Evolutionary conservation across 2,329 filamentous ascomycete genomes (phyloP).

Genomic region (Alternaria gansuensis): DNA sequence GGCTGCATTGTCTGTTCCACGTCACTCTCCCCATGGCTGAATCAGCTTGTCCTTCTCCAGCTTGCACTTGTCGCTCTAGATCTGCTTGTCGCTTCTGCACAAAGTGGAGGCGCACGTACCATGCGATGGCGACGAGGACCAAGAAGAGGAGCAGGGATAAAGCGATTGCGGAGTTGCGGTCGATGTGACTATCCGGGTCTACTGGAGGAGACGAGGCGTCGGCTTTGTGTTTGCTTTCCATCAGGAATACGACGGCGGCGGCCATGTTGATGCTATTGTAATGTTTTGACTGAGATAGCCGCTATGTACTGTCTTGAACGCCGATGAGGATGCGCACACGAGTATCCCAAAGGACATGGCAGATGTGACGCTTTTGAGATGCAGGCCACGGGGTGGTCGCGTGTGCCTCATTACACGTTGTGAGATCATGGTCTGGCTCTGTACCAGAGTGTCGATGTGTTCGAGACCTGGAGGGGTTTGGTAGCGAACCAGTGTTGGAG

Average conservation of each 20-base stretch:
- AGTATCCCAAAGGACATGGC: neutral
- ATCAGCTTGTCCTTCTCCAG: neutral
- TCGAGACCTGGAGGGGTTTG: constrained; percentile 6
- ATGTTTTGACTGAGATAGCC: neutral
- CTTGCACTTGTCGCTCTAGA: neutral
- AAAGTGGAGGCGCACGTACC: constrained; percentile 3
- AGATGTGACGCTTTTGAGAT: neutral
- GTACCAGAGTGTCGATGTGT: neutral
- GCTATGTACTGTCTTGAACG: neutral
- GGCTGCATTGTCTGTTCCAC: neutral
- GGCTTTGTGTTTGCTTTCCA: neutral
- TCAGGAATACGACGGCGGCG: neutral
- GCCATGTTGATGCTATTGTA: neutral
- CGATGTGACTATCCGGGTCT: constrained; percentile 7
- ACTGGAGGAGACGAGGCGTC: neutral
- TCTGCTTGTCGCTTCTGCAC: neutral
- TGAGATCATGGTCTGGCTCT: neutral
- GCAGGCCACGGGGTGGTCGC: neutral
- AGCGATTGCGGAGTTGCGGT: constrained; percentile 26
- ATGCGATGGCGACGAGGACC: neutral
- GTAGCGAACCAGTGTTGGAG: constrained; percentile 15
- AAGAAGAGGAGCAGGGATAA: constrained; percentile 17
- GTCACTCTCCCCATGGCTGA: neutral
- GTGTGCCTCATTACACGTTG: neutral
- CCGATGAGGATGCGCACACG: neutral